phyloP scores from a whole-genome alignment of 2,329 filamentous ascomycete species.

The Colletotrichum camelliae region DNA sequence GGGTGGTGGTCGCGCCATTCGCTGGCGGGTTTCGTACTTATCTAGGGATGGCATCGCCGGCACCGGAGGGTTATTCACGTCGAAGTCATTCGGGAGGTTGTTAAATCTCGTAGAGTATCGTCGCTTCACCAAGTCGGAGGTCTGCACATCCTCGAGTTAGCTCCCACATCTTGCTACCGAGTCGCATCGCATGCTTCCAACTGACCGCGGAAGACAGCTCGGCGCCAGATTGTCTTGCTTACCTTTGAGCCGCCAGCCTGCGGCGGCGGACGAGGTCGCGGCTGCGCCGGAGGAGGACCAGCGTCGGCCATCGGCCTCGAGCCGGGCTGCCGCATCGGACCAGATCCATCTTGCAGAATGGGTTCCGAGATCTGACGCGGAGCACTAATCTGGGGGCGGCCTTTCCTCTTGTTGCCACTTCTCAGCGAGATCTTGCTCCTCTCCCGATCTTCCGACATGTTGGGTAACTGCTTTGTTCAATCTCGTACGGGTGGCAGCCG shows the following conservation, averaged over 20 bases:
- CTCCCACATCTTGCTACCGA: neutral
- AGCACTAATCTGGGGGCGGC: slow-evolving; percentile 65
- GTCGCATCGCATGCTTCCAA: neutral
- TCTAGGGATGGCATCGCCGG: slow-evolving; percentile 68
- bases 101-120: slow-evolving; percentile 95
- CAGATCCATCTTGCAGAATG: slow-evolving; percentile 52
- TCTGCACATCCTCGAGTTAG: slow-evolving; percentile 43
- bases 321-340: slow-evolving; percentile 27
- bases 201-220: neutral
- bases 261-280: slow-evolving; percentile 44
- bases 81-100: slow-evolving; percentile 72
- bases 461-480: slow-evolving; percentile 17
- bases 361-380: slow-evolving; percentile 68
- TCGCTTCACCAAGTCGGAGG: slow-evolving; percentile 87
- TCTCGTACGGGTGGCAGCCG: neutral
- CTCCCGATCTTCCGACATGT: slow-evolving; percentile 62
- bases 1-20: slow-evolving; percentile 58
- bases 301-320: slow-evolving; percentile 22
- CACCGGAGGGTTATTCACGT: slow-evolving; percentile 72
- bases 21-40: slow-evolving; percentile 60
- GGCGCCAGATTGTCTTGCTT: slow-evolving; percentile 19
- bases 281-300: slow-evolving; percentile 7
- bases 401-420: slow-evolving; percentile 63
- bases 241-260: slow-evolving; percentile 61
- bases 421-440: slow-evolving; percentile 67